These are phyloP conservation scores for Carex pumila DNA, from an alignment of 176 grass and related monocot genomes.

Conservation along the genomic window DNA sequence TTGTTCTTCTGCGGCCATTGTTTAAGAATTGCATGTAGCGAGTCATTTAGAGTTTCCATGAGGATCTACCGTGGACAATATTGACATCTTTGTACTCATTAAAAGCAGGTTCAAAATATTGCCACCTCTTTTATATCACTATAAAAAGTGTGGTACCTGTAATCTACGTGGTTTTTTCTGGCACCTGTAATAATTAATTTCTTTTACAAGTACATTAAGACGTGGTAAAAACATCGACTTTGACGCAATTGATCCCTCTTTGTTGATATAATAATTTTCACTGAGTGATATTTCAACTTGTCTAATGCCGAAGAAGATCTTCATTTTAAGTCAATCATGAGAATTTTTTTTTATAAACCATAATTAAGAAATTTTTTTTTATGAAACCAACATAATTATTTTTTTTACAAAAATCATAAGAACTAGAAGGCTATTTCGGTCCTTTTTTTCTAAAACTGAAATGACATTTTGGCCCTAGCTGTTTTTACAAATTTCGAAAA, in stretches of 20 bases:
- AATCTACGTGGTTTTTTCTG: background rate
- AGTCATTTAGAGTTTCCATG: background rate
- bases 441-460: too few relatives aligned
- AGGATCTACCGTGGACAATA: background rate
- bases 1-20: background rate
- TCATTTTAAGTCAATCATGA: background rate
- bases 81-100: background rate
- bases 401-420: too few relatives aligned
- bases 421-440: too few relatives aligned
- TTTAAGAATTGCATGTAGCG: background rate
- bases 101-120: background rate
- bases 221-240: background rate
- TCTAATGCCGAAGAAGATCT: background rate
- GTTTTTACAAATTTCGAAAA: too few relatives aligned
- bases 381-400: too few relatives aligned
- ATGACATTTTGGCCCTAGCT: too few relatives aligned
- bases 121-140: background rate
- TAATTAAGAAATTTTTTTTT: too few relatives aligned
- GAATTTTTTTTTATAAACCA: too few relatives aligned
- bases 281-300: background rate
- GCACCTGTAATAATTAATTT: background rate
- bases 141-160: background rate
- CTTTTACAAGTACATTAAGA: background rate
- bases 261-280: background rate
- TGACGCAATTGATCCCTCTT: background rate